Conservation (phyloP, 192 early-diverging fungal genomes). For the Lunasporangiospora selenospora region DNA sequence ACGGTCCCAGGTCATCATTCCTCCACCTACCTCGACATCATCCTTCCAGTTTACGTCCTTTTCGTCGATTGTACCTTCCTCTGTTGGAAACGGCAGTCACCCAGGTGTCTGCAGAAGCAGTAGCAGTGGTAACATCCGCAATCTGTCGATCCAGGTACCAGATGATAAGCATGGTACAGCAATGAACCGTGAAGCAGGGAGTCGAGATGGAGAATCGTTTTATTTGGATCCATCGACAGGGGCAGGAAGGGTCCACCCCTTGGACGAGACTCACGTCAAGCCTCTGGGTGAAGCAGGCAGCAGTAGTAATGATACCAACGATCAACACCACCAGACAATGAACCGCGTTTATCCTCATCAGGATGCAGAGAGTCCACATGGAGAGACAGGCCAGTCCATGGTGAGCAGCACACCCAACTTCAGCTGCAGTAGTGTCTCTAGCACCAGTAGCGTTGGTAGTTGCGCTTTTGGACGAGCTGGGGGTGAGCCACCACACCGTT, state of each 20-base stretch:
- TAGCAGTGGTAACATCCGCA: constrained; percentile 17
- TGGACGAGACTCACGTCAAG: constrained; percentile 18
- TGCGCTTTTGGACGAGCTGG: background rate
- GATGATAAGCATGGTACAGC: constrained; percentile 2
- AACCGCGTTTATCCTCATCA: constrained; percentile 34
- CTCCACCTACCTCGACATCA: constrained; percentile 18
- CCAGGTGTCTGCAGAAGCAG: constrained; percentile 1
- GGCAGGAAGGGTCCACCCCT: constrained; percentile 34
- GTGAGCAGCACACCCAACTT: constrained; percentile 2
- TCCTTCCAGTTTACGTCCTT: constrained; percentile 44
- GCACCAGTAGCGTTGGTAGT: constrained; percentile 10
- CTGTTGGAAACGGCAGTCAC: background rate
- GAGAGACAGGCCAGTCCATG: background rate
- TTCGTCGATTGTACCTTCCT: constrained; percentile 15
- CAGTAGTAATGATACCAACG: background rate
- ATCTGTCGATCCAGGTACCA: constrained; percentile 37
- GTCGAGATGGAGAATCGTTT: too few species aligned
- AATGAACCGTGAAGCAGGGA: too few species aligned
- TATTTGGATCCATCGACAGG: too few species aligned
- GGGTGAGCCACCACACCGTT: background rate
- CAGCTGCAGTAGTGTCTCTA: constrained; percentile 23
- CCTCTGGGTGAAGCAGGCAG: background rate
- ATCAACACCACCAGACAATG: constrained; percentile 44
- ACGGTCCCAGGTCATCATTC: constrained; percentile 37
- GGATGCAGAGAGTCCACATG: constrained; percentile 1